Evolutionary conservation across 306 rosid genomes (phyloP).

Genomic region (Cucurbita moschata): DNA sequence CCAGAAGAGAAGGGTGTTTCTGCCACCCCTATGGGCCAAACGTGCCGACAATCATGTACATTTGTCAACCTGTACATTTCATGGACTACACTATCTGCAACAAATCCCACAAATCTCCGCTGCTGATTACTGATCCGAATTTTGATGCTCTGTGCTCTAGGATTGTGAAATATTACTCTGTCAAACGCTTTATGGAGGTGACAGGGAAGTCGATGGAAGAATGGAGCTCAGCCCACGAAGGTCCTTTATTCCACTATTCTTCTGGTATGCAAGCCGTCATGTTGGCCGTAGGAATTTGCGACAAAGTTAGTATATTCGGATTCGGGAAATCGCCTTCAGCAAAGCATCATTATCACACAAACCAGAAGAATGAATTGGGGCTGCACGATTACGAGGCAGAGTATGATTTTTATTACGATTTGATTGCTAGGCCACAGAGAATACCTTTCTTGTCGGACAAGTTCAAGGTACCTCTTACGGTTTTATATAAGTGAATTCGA

Average conservation of each 20-base stretch:
- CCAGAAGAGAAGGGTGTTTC: conserved; percentile 65
- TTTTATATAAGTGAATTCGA: conserved; percentile 43
- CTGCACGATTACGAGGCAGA: conserved; percentile 94
- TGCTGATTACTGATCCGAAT: conserved; percentile 70
- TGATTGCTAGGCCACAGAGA: conserved; percentile 34
- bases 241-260: conserved; percentile 66
- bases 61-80: conserved; percentile 85
- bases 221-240: conserved; percentile 71
- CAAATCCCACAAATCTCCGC: conserved; percentile 50
- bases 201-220: conserved; percentile 52
- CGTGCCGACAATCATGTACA: conserved; percentile 72
- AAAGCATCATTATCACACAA: conserved; percentile 87
- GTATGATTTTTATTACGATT: conserved; percentile 61
- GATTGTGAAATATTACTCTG: conserved; percentile 83
- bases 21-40: conserved; percentile 75
- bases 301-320: conserved; percentile 66
- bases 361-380: conserved; percentile 78
- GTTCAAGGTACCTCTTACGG: conserved; percentile 70
- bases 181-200: conserved; percentile 59
- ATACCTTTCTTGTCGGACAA: conserved; percentile 59
- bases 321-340: conserved; percentile 71
- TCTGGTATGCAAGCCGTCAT: conserved; percentile 96
- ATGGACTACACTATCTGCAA: conserved; percentile 71
- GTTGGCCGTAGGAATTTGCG: conserved; percentile 86
- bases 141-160: conserved; percentile 60